phyloP scores from a whole-genome alignment of 352 stramenopile species.

The Phytophthora cajani region DNA sequence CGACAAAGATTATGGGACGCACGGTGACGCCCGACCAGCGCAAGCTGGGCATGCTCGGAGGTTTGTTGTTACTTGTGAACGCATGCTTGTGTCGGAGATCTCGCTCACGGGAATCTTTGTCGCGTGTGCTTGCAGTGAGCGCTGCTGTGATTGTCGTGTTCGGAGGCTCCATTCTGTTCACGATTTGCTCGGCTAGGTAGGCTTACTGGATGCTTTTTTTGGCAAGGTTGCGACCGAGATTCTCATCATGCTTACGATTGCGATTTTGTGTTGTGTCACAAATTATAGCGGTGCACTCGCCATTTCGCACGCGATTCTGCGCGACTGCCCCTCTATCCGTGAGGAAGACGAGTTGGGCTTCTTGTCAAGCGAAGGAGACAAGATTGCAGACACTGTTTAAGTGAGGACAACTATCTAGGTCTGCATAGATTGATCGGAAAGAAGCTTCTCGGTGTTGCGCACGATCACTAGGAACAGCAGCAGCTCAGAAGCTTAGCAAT shows the following conservation, averaged over 20 bases:
- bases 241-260: neutral
- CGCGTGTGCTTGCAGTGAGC: constrained; percentile 52
- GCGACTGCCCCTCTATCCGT: constrained; percentile 73
- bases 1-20: constrained; percentile 76
- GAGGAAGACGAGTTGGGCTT: constrained; percentile 88
- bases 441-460: constrained; percentile 5
- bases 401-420: constrained; percentile 16
- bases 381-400: constrained; percentile 82
- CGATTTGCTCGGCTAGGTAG: constrained; percentile 85
- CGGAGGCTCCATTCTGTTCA: constrained; percentile 88
- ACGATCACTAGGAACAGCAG: constrained; percentile 10
- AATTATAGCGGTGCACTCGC: constrained; percentile 65
- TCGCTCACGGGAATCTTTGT: constrained; percentile 8
- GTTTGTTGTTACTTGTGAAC: constrained; percentile 39
- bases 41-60: constrained; percentile 78
- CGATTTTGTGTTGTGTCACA: constrained; percentile 3
- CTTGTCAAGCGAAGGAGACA: constrained; percentile 61
- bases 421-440: constrained; percentile 30
- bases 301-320: constrained; percentile 81
- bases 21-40: constrained; percentile 77
- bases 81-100: neutral
- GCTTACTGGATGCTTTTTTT: constrained; percentile 1
- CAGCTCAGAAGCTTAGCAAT: constrained; percentile 10
- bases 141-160: constrained; percentile 82
- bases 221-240: neutral